Percentiles rank a stretch among this genome's conserved stretches.
These are phyloP conservation scores for Solanum appendiculatum DNA, from an alignment of 257 asterid genomes.

Conservation along the genomic window DNA sequence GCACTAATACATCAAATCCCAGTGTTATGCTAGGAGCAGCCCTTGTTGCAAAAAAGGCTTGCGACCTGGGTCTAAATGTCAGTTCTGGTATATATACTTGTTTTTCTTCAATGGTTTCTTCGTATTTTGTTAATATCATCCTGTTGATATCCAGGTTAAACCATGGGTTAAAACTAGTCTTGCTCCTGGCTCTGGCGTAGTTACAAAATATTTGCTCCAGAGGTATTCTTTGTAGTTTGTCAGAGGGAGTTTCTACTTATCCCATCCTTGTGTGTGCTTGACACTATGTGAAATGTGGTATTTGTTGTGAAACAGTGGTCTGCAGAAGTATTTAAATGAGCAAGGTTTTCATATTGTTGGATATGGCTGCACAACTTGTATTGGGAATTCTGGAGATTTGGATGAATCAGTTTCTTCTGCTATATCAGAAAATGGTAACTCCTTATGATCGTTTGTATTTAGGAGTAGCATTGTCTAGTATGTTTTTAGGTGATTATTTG, in stretches of 20 bases:
- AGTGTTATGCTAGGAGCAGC: constrained; percentile 98
- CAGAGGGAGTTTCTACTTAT: not conserved
- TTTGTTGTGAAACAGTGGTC: constrained; percentile 52
- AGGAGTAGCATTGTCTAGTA: not conserved
- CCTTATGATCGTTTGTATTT: not conserved
- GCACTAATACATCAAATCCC: constrained; percentile 97
- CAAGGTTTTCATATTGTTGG: constrained; percentile 96
- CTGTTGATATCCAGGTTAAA: constrained; percentile 50
- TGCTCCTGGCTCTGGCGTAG: constrained; percentile 98
- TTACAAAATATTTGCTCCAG: constrained; percentile 61
- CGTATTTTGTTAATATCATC: not conserved
- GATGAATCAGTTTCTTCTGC: constrained; percentile 80
- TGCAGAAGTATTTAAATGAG: constrained; percentile 65
- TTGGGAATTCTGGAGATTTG: constrained; percentile 85
- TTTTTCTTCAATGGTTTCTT: constrained; percentile 1
- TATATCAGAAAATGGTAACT: constrained; percentile 78
- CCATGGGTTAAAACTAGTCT: constrained; percentile 98
- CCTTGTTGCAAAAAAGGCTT: constrained; percentile 85
- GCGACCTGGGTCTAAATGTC: constrained; percentile 80
- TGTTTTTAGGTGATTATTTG: not conserved
- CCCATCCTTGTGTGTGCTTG: not conserved
- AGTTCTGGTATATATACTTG: not conserved
- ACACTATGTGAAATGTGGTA: not conserved
- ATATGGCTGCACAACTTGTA: constrained; percentile 94
- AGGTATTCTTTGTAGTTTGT: constrained; percentile 39